Evolutionary conservation across 805 yeast species (phyloP).

Genomic region (Kluyveromyces wickerhamii): DNA sequence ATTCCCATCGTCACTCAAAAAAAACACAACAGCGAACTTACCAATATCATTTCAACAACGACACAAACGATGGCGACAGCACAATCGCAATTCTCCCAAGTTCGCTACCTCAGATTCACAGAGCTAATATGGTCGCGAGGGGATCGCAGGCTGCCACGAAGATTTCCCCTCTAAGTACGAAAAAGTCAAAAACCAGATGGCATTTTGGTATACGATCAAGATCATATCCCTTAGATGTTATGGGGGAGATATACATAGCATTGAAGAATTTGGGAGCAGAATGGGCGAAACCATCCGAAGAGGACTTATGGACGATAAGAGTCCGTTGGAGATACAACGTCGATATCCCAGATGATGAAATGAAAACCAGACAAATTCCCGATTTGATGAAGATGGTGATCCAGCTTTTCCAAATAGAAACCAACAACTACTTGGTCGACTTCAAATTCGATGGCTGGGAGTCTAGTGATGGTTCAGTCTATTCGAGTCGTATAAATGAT

Average conservation of each 20-base stretch:
- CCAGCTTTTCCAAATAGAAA: conserved; percentile 90
- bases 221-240: conserved; percentile 93
- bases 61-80: conserved; percentile 38
- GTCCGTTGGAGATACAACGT: conserved; percentile 84
- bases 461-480: conserved; percentile 28
- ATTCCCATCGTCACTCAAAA: conserved; percentile 7
- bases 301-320: conserved; percentile 90
- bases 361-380: conserved; percentile 37
- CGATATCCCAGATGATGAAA: conserved; percentile 21
- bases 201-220: conserved; percentile 96
- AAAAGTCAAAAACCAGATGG: conserved; percentile 93
- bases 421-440: conserved; percentile 91
- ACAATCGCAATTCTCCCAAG: conserved; percentile 91
- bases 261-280: conserved; percentile 91
- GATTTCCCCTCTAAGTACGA: conserved; percentile 52
- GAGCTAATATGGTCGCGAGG: conserved; percentile 78
- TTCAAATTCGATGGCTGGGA: conserved; percentile 99
- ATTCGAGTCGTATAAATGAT: conserved; percentile 30
- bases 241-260: conserved; percentile 97
- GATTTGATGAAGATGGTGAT: conserved; percentile 95
- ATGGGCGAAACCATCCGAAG: conserved; percentile 93
- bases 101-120: conserved; percentile 86
- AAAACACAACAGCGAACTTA: conserved; percentile 27
- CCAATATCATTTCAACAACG: conserved; percentile 28
- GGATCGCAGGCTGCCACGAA: conserved; percentile 41